Evolutionary conservation across 257 asterid species (phyloP).

Genomic region (Lycium barbarum): DNA sequence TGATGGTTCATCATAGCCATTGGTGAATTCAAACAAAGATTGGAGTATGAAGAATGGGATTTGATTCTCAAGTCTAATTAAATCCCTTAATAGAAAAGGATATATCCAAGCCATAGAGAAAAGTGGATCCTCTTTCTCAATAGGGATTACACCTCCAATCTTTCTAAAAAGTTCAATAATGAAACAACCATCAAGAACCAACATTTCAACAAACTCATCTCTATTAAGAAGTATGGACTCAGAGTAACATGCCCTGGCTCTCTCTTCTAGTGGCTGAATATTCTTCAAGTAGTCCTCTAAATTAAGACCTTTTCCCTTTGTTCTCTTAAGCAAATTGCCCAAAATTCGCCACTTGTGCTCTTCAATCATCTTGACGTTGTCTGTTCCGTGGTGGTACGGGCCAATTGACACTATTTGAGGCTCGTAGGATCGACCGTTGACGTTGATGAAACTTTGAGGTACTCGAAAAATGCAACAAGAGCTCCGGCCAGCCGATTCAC

Average conservation of each 20-base stretch:
- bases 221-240: conserved; percentile 34
- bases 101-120: conserved; percentile 70
- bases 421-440: conserved; percentile 66
- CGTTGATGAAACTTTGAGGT: conserved; percentile 64
- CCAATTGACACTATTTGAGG: conserved; percentile 81
- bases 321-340: conserved; percentile 55
- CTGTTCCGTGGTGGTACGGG: conserved; percentile 78
- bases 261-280: conserved; percentile 59
- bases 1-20: conserved; percentile 29
- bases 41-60: conserved; percentile 73
- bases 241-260: conserved; percentile 76
- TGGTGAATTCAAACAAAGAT: conserved; percentile 58
- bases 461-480: conserved; percentile 80
- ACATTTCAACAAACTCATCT: conserved; percentile 74
- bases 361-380: conserved; percentile 66
- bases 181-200: conserved; percentile 88
- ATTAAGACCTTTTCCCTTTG: conserved; percentile 34
- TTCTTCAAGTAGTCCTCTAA: conserved; percentile 54
- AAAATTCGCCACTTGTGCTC: conserved; percentile 91
- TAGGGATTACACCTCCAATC: conserved; percentile 54
- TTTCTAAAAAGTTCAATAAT: conserved; percentile 74
- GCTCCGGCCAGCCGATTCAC: conserved; percentile 73
- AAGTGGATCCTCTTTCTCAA: conserved; percentile 73
- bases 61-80: conserved; percentile 78
- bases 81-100: conserved; percentile 65